These are phyloP conservation scores for Clitoria ternatea DNA, from an alignment of 306 rosid genomes.

Conservation along the genomic window DNA sequence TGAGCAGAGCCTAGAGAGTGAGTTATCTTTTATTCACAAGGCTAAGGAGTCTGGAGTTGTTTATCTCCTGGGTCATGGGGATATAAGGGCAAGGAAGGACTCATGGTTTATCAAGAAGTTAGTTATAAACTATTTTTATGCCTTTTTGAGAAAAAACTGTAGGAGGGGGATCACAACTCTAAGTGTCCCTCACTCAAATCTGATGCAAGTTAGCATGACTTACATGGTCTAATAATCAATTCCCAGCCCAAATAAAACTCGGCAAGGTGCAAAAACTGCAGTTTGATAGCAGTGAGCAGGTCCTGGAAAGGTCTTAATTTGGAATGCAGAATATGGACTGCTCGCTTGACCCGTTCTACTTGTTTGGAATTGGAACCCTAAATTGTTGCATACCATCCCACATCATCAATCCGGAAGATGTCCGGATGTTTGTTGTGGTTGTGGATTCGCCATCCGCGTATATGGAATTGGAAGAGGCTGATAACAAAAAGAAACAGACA, in stretches of 20 bases:
- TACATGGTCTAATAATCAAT: conserved; percentile 78
- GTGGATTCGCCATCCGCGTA: conserved; percentile 14
- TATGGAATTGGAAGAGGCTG: conserved; percentile 10
- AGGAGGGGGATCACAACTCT: conserved; percentile 85
- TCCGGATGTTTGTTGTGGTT: neutral
- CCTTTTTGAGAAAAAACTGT: conserved; percentile 89
- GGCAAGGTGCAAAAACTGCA: neutral
- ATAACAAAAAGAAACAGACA: conserved; percentile 8
- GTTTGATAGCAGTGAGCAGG: neutral
- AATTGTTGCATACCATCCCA: neutral
- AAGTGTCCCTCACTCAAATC: conserved; percentile 90
- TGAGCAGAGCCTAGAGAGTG: conserved; percentile 83
- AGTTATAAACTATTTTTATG: conserved; percentile 80
- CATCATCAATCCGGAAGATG: conserved; percentile 1
- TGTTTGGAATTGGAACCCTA: conserved; percentile 22
- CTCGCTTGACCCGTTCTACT: conserved; percentile 14
- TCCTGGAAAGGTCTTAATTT: neutral
- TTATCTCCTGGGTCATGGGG: conserved; percentile 95
- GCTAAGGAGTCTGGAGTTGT: conserved; percentile 96
- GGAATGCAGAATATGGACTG: conserved; percentile 3
- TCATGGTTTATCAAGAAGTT: conserved; percentile 94
- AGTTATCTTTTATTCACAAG: conserved; percentile 83
- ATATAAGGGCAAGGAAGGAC: conserved; percentile 85
- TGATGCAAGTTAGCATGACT: conserved; percentile 98
- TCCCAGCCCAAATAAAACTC: conserved; percentile 18